Evolutionary conservation across 768 basidiomycete genomes (phyloP).

Genomic region (Lentinula sp.): DNA sequence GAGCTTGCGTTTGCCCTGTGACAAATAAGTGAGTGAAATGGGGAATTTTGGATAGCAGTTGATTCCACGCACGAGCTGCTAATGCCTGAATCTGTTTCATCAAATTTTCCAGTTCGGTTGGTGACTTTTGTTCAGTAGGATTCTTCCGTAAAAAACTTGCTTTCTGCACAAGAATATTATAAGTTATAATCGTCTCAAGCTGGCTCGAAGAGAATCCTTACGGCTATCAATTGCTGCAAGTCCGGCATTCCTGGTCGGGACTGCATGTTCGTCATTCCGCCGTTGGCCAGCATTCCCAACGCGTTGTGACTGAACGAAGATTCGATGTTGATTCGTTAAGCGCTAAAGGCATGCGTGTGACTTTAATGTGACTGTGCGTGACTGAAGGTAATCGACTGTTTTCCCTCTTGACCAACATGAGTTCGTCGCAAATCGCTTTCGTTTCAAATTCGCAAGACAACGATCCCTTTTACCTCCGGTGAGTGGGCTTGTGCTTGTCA

Average conservation of each 20-base stretch:
- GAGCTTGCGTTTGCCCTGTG: slow-evolving; percentile 21
- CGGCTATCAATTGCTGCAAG: slow-evolving; percentile 37
- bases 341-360: background rate
- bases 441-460: background rate
- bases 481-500: background rate
- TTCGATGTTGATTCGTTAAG: background rate
- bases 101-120: slow-evolving; percentile 39
- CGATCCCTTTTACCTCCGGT: background rate
- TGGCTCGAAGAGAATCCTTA: slow-evolving; percentile 18
- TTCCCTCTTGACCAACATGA: background rate
- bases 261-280: slow-evolving; percentile 24
- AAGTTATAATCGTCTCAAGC: slow-evolving; percentile 7
- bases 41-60: slow-evolving; percentile 8
- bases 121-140: slow-evolving; percentile 40
- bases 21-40: background rate
- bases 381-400: background rate
- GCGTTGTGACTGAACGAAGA: background rate
- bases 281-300: slow-evolving; percentile 29
- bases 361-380: background rate
- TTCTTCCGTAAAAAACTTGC: slow-evolving; percentile 44
- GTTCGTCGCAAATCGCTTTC: background rate
- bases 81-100: slow-evolving; percentile 43
- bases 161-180: slow-evolving; percentile 26
- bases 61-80: slow-evolving; percentile 26
- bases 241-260: slow-evolving; percentile 14